Base-by-base conservation (phyloP, 208 protist species). In the Leptomonas pyrrhocoris region DNA sequence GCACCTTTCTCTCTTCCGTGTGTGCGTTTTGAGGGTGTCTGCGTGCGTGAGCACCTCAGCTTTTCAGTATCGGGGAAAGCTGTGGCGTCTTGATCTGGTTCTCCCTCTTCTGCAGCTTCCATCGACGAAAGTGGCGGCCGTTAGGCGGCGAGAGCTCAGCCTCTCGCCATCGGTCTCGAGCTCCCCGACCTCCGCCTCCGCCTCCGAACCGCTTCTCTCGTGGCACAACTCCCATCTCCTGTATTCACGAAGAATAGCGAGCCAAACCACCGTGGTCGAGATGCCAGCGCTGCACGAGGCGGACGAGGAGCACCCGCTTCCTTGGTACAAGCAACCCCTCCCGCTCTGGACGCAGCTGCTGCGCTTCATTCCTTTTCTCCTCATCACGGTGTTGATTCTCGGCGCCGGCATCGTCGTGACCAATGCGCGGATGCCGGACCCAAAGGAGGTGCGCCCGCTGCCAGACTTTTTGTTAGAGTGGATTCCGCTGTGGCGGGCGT, bases 391-490 rank as follows among this genome's bases (percentile, higher is more conserved):
- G 18, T 42, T 92, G 50, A 67, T 93, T 27, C 73, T 94, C 6
- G 83, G 85, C 4, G 77, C 43, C 2, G 85, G 86, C 16, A 68
- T 96, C 21, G 23, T 90, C 13, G 57, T 96, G 19, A 90, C 92
- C 0, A 85, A 94, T 67, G 77, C 19, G 45, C 86, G 89, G 0
- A 96, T 96, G 92, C 92, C 92, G 9, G 73, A 89, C 27, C 90
- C 90, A 7, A 28, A 80, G 43, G 21, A 77, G 19, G 80, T 86
- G 54, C 73, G 53, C 6, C 87, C 83, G 21, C 80, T 96, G 38
- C 88, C 89, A 15, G 92, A 96, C 53, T 63, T 94, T 28, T 54
- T 85, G 23, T 81, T 95, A 40, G 87, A 96, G 43, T 48, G 81
- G 48, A 71, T 94, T 31, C 80, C 84, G 23, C 84, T 86, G 46